Base-by-base conservation (phyloP, 163 green algal species). In the Botryococcus braunii region DNA sequence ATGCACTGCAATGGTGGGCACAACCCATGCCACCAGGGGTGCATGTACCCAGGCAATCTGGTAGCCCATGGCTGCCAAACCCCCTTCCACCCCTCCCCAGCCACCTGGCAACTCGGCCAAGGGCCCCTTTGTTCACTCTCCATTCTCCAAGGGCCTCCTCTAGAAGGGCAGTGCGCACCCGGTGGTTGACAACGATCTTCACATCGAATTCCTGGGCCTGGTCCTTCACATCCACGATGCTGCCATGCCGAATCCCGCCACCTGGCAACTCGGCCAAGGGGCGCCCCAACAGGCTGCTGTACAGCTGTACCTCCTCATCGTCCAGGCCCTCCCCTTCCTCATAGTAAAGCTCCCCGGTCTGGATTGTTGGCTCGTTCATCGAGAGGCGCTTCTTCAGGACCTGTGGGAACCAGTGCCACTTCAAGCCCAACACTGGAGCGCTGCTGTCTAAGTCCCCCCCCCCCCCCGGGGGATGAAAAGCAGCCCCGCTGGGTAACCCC, bases 361-460 rank as follows among this genome's bases (percentile, higher is more conserved):
- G 34, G 0, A 96, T 57, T 8, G 72, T 86, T 32, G 91, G 90
- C n/a, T 77, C 71, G 59, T 83, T 75, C 34, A 96, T 72, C 4
- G 76, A 74, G 63, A 97, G 77, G 13, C 74, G 76, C 57, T 80
- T 82, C 72, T 91, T 93, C 13, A 97, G 66, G 38, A 96, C 85
- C 80, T 89, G 75, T n/a, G n/a, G n/a, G n/a, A n/a, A n/a, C n/a
- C n/a, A n/a, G n/a, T n/a, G n/a, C n/a, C n/a, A n/a, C n/a, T n/a
- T n/a, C n/a, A n/a, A n/a, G n/a, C n/a, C n/a, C n/a, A n/a, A n/a
- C n/a, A n/a, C n/a, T n/a, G n/a, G n/a, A n/a, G n/a, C n/a, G n/a
- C n/a, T n/a, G n/a, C n/a, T n/a, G n/a, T n/a, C n/a, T n/a, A n/a
- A n/a, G n/a, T n/a, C n/a, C n/a, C n/a, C n/a, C n/a, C n/a, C n/a